These are phyloP conservation scores for Hirschioporus abietinus DNA, from an alignment of 768 basidiomycete genomes.

Conservation along the genomic window DNA sequence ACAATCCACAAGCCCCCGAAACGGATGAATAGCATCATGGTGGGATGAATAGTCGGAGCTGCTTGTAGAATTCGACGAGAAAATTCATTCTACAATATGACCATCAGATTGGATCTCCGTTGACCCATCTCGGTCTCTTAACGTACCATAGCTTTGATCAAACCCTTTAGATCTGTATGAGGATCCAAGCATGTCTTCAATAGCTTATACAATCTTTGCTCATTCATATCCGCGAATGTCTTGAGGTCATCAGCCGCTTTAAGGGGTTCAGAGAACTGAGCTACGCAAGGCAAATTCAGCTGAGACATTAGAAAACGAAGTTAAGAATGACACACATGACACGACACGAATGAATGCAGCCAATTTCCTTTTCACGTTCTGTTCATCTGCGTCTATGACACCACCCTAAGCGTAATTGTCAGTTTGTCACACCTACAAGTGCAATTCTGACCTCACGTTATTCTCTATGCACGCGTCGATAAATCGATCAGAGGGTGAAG, in stretches of 20 bases:
- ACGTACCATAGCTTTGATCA: constrained; percentile 69
- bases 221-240: constrained; percentile 83
- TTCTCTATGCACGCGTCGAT: constrained; percentile 70
- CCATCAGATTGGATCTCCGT: background rate
- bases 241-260: constrained; percentile 76
- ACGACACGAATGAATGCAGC: constrained; percentile 50
- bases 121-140: background rate
- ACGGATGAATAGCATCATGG: constrained; percentile 68
- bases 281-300: constrained; percentile 24
- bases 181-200: constrained; percentile 78
- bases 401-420: constrained; percentile 58
- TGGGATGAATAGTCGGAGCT: constrained; percentile 51
- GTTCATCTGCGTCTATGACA: constrained; percentile 80
- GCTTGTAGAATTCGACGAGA: constrained; percentile 69
- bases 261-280: constrained; percentile 57
- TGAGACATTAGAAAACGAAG: background rate
- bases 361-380: constrained; percentile 50
- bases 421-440: background rate
- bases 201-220: constrained; percentile 78
- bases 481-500: constrained; percentile 64
- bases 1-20: constrained; percentile 66
- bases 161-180: constrained; percentile 73
- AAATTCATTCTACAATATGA: constrained; percentile 61
- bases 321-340: constrained; percentile 44
- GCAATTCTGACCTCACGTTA: constrained; percentile 49